A percentile compares a stretch with the other conserved stretches of the same genome.
These are phyloP conservation scores for Geoglossum glabrum DNA, from an alignment of 495 filamentous ascomycete species.

Conservation along the genomic window DNA sequence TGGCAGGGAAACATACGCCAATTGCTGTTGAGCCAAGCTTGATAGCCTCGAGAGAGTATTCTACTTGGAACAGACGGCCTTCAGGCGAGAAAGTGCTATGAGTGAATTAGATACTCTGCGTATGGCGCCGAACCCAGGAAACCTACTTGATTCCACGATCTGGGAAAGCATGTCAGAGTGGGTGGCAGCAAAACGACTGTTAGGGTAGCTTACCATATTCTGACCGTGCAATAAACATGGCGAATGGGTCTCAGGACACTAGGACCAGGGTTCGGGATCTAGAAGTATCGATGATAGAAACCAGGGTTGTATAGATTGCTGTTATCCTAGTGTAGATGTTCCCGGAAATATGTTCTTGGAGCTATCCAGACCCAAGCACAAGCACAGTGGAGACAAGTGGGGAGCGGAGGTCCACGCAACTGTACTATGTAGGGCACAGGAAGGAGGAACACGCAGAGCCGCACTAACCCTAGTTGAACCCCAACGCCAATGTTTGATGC, in stretches of 20 bases:
- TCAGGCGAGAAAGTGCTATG: slow-evolving; percentile 96
- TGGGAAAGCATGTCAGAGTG: slow-evolving; percentile 27
- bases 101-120: slow-evolving; percentile 10
- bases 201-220: slow-evolving; percentile 71
- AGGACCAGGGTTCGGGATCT: neutral
- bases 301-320: too few relatives aligned
- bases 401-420: neutral
- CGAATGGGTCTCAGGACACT: slow-evolving; percentile 17
- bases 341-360: too few relatives aligned
- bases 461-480: neutral
- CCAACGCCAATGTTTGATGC: neutral
- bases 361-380: too few relatives aligned
- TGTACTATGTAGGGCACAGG: too few relatives aligned
- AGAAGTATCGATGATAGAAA: neutral
- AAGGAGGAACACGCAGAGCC: neutral
- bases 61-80: slow-evolving; percentile 98
- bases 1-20: slow-evolving; percentile 35
- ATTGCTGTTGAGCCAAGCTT: slow-evolving; percentile 97
- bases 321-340: neutral
- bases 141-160: slow-evolving; percentile 96
- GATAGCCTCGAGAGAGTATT: slow-evolving; percentile 99
- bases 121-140: neutral
- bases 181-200: slow-evolving; percentile 11
- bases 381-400: too few relatives aligned
- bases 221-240: slow-evolving; percentile 98